Base-by-base conservation (phyloP, 345 rosid species). In the Chamaenerion angustifolium region DNA sequence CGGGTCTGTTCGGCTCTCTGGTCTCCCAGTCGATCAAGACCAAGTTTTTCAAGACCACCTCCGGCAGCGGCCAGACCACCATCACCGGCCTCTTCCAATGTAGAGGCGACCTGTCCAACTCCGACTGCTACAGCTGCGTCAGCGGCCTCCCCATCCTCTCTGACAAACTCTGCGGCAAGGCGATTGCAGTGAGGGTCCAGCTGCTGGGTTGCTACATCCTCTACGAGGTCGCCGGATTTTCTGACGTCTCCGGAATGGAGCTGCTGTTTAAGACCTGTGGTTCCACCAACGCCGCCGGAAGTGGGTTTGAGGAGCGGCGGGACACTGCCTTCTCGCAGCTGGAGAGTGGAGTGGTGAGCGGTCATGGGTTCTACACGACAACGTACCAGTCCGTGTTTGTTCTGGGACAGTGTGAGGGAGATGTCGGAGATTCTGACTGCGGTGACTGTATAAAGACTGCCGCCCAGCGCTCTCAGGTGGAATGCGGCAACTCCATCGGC, bases 321-420 rank as follows among this genome's bases (percentile, higher is more conserved):
- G 95, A 87, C 50, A 76, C 87, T 4, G 95, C 95, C 0, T 77
- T 92, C 18, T 73, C 77, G 0, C 86, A 60, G 9, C 6, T 87
- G 67, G 80, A 69, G 68, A 80, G 61, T 71, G 98, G 96, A 0
- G 87, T 84, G 61, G 82, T 71, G 23, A 65, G 69, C 37, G 73
- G 80, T 4, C 90, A 82, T 59, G 96, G 96, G 0, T 92, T 74
- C 70, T 92, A 66, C 46, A 67, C 89, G 0, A 68, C 83, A 2
- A 87, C 73, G 55, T 84, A 82, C 60, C 73, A 87, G 56, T 68
- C 80, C 4, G 63, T 92, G 52, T 80, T 72, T 64, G 62, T 87
- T 8, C 67, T 92, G 65, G 98, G 86, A 25, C 98, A 92, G 58
- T 92, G 98, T 66, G 88, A 92, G 61, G 98, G 98, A 2, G 96